Evolutionary conservation across 441 rosid genomes (phyloP).

Genomic region (Lepidium campestre): DNA sequence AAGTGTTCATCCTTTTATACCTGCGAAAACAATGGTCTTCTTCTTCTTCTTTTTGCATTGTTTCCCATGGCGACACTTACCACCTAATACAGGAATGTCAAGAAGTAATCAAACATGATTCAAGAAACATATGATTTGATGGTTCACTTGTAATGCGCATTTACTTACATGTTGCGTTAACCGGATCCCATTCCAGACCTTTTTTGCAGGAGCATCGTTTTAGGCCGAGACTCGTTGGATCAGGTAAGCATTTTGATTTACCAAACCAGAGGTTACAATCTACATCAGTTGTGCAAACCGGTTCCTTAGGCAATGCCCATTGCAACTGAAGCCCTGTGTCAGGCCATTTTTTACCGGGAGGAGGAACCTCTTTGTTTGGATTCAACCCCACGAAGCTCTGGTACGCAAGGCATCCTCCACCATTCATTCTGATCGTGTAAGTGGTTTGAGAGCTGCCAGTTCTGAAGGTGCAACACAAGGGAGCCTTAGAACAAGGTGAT

Average conservation of each 20-base stretch:
- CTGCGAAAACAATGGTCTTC: slow-evolving; percentile 39
- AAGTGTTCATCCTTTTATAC: slow-evolving; percentile 14
- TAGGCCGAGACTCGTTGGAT: slow-evolving; percentile 4
- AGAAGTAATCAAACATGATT: background rate
- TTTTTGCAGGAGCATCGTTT: slow-evolving; percentile 34
- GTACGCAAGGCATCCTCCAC: slow-evolving; percentile 36
- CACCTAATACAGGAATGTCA: slow-evolving; percentile 27
- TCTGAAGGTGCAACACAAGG: slow-evolving; percentile 38
- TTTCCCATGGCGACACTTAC: slow-evolving; percentile 38
- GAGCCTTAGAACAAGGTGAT: slow-evolving; percentile 28
- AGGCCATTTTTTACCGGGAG: slow-evolving; percentile 38
- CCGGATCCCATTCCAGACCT: slow-evolving; percentile 43
- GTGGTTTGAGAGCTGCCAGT: slow-evolving; percentile 35
- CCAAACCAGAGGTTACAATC: slow-evolving; percentile 39
- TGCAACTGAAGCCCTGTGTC: slow-evolving; percentile 40
- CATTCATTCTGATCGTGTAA: slow-evolving; percentile 23
- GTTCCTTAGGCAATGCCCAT: slow-evolving; percentile 45
- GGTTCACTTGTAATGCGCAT: background rate
- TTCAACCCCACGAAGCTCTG: slow-evolving; percentile 39
- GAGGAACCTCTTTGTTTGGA: slow-evolving; percentile 22
- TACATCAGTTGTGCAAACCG: slow-evolving; percentile 27
- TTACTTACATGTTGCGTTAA: slow-evolving; percentile 41
- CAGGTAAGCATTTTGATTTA: slow-evolving; percentile 38
- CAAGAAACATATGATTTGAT: background rate
- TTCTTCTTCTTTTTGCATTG: slow-evolving; percentile 56